Conservation (phyloP, 2,329 filamentous ascomycete genomes). For the Phaeosphaeria sp. region DNA sequence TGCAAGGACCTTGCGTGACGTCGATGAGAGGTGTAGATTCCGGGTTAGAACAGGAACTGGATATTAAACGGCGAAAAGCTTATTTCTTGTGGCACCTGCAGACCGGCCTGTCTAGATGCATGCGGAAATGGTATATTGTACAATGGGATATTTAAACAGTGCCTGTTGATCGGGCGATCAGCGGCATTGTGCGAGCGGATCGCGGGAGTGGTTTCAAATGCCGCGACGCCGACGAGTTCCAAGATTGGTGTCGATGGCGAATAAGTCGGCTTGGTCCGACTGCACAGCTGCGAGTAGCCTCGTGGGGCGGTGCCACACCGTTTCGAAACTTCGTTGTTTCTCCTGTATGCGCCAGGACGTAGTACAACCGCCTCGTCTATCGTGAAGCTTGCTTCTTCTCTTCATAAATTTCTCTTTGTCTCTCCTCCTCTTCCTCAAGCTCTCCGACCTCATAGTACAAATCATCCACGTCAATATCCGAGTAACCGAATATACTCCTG, state of each 20-base stretch:
- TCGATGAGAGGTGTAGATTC: constrained; percentile 5
- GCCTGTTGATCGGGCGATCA: constrained; percentile 20
- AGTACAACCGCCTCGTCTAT: background rate
- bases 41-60: background rate
- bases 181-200: constrained; percentile 6
- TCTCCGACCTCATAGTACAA: constrained; percentile 43
- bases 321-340: background rate
- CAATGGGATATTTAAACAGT: constrained; percentile 26
- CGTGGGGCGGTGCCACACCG: background rate
- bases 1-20: constrained; percentile 9
- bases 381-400: constrained; percentile 11
- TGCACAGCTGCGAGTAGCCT: background rate
- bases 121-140: constrained; percentile 37
- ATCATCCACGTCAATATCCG: constrained; percentile 40
- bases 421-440: constrained; percentile 30
- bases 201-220: constrained; percentile 6
- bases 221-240: background rate
- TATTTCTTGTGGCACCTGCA: constrained; percentile 12
- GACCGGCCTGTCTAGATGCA: constrained; percentile 19
- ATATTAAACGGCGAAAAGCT: constrained; percentile 10
- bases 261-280: background rate
- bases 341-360: background rate
- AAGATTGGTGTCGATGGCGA: background rate
- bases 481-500: constrained; percentile 39
- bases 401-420: constrained; percentile 8